Evolutionary conservation across 257 asterid genomes (phyloP).

Genomic region (Plantago elongata): DNA sequence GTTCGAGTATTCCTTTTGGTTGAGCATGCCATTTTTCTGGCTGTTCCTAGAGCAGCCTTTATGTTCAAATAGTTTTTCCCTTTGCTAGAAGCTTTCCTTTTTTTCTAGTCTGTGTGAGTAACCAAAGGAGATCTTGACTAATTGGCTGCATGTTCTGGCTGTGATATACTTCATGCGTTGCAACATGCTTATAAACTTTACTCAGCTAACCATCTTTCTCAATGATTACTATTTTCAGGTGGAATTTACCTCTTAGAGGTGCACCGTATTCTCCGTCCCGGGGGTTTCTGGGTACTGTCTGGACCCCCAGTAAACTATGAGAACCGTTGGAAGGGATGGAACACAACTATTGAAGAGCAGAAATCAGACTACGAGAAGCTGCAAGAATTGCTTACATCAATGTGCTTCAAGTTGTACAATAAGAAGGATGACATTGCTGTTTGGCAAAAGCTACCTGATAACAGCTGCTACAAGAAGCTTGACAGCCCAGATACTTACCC

Average conservation of each 20-base stretch:
- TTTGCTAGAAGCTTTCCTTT: no score
- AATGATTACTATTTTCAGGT: constrained; percentile 43
- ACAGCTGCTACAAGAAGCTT: constrained; percentile 74
- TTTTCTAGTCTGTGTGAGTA: no score
- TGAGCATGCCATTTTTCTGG: no score
- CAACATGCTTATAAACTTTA: neutral
- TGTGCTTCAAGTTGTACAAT: constrained; percentile 84
- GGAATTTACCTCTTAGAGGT: constrained; percentile 91
- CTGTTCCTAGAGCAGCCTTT: no score
- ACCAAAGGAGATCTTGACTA: no score
- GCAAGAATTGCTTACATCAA: constrained; percentile 73
- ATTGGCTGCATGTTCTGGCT: no score
- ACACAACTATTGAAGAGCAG: constrained; percentile 86
- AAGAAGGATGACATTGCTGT: constrained; percentile 95
- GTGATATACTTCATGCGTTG: no score
- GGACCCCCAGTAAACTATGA: constrained; percentile 97
- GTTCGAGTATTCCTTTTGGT: no score
- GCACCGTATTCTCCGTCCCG: constrained; percentile 91
- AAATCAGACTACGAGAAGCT: constrained; percentile 74
- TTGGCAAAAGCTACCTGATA: constrained; percentile 73
- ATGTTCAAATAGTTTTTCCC: no score
- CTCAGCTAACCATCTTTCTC: neutral
- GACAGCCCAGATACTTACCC: constrained; percentile 73
- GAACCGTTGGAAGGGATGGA: constrained; percentile 97
- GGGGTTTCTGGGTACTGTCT: constrained; percentile 98